Conservation (phyloP, 1,284 basidiomycete genomes). For the Cryptococcus sp. region DNA sequence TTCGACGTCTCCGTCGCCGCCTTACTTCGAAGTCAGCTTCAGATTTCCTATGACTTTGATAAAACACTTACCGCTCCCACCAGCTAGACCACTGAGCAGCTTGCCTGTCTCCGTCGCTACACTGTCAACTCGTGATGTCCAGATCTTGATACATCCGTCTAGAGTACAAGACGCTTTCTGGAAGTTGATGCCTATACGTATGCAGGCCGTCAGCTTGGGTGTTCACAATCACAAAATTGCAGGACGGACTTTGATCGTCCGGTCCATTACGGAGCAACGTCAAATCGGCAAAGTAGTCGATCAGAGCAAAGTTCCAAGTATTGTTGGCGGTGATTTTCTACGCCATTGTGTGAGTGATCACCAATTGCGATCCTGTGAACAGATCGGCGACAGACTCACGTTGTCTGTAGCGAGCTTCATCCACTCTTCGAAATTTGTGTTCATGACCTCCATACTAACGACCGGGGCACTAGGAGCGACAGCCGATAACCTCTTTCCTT, state of each 20-base stretch:
- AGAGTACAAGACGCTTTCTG: conserved; percentile 97
- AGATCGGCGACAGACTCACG: conserved; percentile 58
- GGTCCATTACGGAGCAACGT: conserved; percentile 87
- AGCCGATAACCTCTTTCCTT: conserved; percentile 39
- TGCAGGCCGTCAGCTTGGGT: background rate
- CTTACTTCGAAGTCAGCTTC: conserved; percentile 9
- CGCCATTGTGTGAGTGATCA: background rate
- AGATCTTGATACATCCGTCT: conserved; percentile 99
- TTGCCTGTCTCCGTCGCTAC: conserved; percentile 97
- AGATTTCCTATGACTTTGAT: background rate
- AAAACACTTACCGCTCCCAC: conserved; percentile 44
- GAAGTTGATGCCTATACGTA: conserved; percentile 81
- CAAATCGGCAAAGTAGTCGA: conserved; percentile 99
- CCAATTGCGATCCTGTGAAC: background rate
- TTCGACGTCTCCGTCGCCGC: conserved; percentile 36
- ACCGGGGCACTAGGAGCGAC: conserved; percentile 33
- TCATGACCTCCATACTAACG: conserved; percentile 70
- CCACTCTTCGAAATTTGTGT: conserved; percentile 94
- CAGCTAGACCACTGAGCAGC: conserved; percentile 84
- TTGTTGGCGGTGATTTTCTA: conserved; percentile 99
- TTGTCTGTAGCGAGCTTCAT: conserved; percentile 99
- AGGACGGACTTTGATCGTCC: conserved; percentile 64
- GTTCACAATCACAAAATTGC: background rate
- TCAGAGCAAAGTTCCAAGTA: conserved; percentile 96
- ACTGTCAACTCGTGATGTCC: conserved; percentile 96